Evolutionary conservation across 345 rosid species (phyloP).

Genomic region (Linum usitatissimum): DNA sequence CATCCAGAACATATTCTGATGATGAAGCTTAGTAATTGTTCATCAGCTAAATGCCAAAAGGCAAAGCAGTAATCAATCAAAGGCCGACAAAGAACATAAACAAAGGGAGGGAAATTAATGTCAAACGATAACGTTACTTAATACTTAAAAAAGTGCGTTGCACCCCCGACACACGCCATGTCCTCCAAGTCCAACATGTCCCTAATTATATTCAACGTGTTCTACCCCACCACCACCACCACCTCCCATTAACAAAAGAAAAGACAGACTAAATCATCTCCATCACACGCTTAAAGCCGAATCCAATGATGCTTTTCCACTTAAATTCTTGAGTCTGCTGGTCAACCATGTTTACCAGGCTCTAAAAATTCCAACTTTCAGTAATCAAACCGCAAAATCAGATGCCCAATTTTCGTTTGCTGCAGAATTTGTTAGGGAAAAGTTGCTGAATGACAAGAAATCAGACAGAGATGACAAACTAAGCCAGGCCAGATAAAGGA

Average conservation of each 20-base stretch:
- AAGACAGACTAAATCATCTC: not conserved
- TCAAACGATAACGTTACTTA: conserved; percentile 14
- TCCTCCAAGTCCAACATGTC: conserved; percentile 5
- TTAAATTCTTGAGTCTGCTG: not conserved
- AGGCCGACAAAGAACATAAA: not conserved
- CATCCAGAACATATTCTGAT: conserved; percentile 1
- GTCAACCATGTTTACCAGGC: no score
- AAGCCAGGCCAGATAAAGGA: no score
- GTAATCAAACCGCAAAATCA: no score
- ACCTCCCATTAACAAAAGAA: not conserved
- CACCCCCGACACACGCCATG: conserved; percentile 21
- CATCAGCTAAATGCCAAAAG: not conserved
- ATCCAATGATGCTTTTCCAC: not conserved
- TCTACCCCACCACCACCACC: not conserved
- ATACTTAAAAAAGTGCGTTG: conserved; percentile 8
- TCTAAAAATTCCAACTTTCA: no score
- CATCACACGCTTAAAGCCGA: not conserved
- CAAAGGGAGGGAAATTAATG: conserved; percentile 14
- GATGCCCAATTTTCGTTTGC: no score
- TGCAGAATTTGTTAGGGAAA: no score
- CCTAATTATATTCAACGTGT: conserved; percentile 2
- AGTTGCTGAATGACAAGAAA: no score
- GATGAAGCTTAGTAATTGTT: not conserved
- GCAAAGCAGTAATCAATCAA: not conserved
- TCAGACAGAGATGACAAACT: no score